Evolutionary conservation across 495 filamentous ascomycete species (phyloP).

Genomic region (Trichoderma virens): DNA sequence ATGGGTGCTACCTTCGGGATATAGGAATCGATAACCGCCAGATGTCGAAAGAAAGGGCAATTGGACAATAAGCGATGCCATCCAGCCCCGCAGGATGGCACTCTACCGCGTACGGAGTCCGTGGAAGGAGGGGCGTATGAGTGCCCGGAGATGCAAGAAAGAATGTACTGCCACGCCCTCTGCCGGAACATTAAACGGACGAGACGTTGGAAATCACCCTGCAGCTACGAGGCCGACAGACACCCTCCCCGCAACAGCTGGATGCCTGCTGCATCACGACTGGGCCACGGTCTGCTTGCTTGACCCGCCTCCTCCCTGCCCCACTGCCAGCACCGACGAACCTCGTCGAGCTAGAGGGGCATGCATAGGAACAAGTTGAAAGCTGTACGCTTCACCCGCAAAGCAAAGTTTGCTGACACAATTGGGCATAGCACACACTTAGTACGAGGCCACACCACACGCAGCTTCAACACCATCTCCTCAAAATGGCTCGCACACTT

Average conservation of each 20-base stretch:
- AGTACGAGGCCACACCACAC: neutral
- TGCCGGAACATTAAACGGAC: neutral
- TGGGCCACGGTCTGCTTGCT: neutral
- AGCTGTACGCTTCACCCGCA: neutral
- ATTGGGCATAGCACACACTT: neutral
- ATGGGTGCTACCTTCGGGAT: neutral
- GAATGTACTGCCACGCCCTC: neutral
- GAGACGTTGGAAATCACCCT: neutral
- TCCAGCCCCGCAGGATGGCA: neutral
- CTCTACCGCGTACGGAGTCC: neutral
- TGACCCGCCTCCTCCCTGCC: constrained; percentile 1
- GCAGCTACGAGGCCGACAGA: neutral
- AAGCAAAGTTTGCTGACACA: neutral
- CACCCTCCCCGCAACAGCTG: neutral
- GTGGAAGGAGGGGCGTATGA: neutral
- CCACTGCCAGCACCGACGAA: neutral
- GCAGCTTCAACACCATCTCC: neutral
- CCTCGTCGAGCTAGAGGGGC: neutral
- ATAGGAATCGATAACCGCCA: neutral
- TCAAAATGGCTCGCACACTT: neutral
- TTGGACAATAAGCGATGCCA: neutral
- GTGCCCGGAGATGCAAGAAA: neutral
- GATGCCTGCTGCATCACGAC: neutral
- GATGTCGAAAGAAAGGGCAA: neutral
- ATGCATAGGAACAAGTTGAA: neutral